Evolutionary conservation across 257 asterid genomes (phyloP), one percentile per base, ranked within the genome.

Genomic region (Leptodermis oblonga): DNA sequence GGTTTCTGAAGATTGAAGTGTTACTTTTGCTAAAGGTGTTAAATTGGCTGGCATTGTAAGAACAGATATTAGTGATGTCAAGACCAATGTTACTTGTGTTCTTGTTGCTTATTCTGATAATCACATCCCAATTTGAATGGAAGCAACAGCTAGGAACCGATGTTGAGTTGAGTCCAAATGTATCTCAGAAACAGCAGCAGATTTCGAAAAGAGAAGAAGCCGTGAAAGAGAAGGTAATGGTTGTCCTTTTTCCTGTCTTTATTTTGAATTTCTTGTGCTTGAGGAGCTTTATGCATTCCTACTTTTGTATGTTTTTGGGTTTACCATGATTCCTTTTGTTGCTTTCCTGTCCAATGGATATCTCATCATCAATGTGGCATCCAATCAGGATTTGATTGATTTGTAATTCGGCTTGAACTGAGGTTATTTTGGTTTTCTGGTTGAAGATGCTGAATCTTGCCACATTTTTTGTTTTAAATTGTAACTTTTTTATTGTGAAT

Each of bases 61-160:
- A n/a, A 85, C 74, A 73, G 77, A 49, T 64, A 72, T 78, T 71
- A 74, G 80, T 49, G 78, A 90, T 92, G 97, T 88, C 95, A 61
- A 86, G 93, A 70, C 80, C 96, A 34, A 78, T 85, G 92, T 78
- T 90, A 73, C 86, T 92, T 37, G 95, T 88, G 63, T 85, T 86
- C 74, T 70, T 90, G 83, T 82, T 88, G 83, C 53, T 92, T 61
- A 58, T 88, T 61, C 76, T 92, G 80, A 79, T 92, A 49, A 82
- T 92, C n/a, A 88, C 89, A 20, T 86, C 93, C 36, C 97, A 92
- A 67, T 85, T 92, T 65, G 97, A 92, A 82, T 92, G 98, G 97
- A 90, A 84, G 69, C 95, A 85, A 71, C 95, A 85, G 59, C 72
- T 88, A 15, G 84, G 74, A 61, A 80, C 82, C 30, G 93, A 92